Evolutionary conservation across 2,329 filamentous ascomycete genomes (phyloP), one percentile per base, ranked within the genome.

Genomic region (Colletotrichum sojae): DNA sequence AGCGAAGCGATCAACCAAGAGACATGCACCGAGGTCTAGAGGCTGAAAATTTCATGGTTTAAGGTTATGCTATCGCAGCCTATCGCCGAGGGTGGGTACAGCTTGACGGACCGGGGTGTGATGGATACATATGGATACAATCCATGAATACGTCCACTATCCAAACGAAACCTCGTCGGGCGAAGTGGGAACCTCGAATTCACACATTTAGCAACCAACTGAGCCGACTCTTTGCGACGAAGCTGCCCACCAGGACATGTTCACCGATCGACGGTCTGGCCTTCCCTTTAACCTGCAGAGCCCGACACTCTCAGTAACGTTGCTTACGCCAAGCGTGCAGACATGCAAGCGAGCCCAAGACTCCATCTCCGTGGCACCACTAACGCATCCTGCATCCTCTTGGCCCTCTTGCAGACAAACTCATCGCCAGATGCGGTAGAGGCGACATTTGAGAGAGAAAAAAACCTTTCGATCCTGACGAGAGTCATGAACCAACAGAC

Each of bases 51-150:
- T 15, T 52, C 10, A 36, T 10, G 12, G 8, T 25, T 52, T 52
- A 25, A 27, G 48, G 20, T 58, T 58, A 58, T 27, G 55, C 55
- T 58, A 58, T 58, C 55, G 55, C 55, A 45, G 25, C 20, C 55
- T 58, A 58, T 58, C 55, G 46, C 40, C 22, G 5, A 5, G 40
- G 22, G 39, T 27, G 55, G 55, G n/a, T 40, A 31, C 22, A 12
- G 18, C 36, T 5, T 39, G 10, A 39, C 18, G 31, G 52, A 20
- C 31, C 25, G 52, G 52, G 27, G 5, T 54, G 52, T 54, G 25
- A 31, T 18, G 13, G 9, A 36, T 36, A 10, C 31, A 31, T 2
- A 9, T 5, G 27, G 27, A 22, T 31, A 9, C 27, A 36, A 2
- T 36, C 31, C 31, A 36, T 36, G 31, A 36, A 36, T 8, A 1